Base-by-base conservation (phyloP, 2,329 filamentous ascomycete species). In the Penicillium occitanis region DNA sequence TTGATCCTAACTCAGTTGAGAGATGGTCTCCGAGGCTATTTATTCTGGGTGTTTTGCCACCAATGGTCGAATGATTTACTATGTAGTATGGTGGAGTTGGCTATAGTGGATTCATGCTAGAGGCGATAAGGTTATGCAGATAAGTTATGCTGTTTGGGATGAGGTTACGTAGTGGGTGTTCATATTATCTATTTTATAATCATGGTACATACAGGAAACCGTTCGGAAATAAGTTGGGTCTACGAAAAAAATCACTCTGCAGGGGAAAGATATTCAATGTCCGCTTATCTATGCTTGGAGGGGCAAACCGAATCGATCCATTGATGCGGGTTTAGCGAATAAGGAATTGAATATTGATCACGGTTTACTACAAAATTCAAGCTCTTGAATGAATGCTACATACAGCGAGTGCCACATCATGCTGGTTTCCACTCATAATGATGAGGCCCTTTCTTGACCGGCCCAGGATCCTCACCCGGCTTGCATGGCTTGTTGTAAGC, bases 401-500 rank as follows among this genome's bases (percentile, higher is more conserved):
- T 51, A 51, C 22, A 22, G n/a, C 6, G 19, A 57, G 2, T 33
- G 11, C 10, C 5, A 28, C 5, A 53, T 58, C 67, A 76, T 13
- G 82, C 82, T 4, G 78, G 78, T 66, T 79, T 78, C 87, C 88
- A 90, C 74, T 90, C 87, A 71, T 85, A 89, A 71, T 89, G 87
- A 74, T 88, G 82, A 70, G 84, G 82, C 1, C 87, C 87, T 69
- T 85, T 87, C 68, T 77, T 78, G 1, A 86, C 81, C 66, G 81
- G 76, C 1, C 84, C 82, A 2, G 82, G 78, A 59, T 80, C 81
- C 69, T 88, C 85, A 1, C 81, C 82, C 69, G 84, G 84, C 68
- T 83, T 79, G 5, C 75, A 73, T 4, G 76, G 74, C 67, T 76
- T 77, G 72, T 90, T 87, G 73, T 86, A 91, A 78, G 85, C 86